These are phyloP conservation scores for Tetrapisispora pingtungensis DNA, from an alignment of 805 yeast genomes.

Conservation along the genomic window DNA sequence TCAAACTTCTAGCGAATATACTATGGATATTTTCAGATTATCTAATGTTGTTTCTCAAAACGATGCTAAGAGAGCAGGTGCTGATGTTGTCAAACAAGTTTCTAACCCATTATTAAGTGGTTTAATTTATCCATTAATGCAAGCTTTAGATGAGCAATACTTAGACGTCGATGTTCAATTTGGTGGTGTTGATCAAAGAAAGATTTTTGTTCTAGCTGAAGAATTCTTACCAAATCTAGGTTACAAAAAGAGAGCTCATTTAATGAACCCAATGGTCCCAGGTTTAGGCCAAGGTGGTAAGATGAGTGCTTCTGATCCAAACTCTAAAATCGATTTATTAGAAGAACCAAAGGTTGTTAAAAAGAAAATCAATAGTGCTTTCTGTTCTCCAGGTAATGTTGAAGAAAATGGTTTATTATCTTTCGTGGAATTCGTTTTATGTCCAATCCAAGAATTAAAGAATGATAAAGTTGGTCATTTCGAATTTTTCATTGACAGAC, in stretches of 20 bases:
- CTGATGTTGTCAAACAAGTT: constrained; percentile 97
- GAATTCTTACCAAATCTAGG: constrained; percentile 81
- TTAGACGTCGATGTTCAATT: constrained; percentile 87
- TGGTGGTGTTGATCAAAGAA: constrained; percentile 98
- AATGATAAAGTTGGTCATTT: constrained; percentile 44
- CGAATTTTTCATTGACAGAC: constrained; percentile 70
- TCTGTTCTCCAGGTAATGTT: constrained; percentile 88
- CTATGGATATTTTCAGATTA: constrained; percentile 80
- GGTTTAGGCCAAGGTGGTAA: constrained; percentile 95
- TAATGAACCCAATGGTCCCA: constrained; percentile 99
- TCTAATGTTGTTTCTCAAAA: constrained; percentile 82
- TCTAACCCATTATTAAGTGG: constrained; percentile 89
- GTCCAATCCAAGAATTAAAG: constrained; percentile 77
- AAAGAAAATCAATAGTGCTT: constrained; percentile 87
- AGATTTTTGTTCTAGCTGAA: constrained; percentile 93
- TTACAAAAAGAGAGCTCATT: constrained; percentile 94
- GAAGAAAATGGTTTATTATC: constrained; percentile 87
- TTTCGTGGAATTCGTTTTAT: constrained; percentile 72
- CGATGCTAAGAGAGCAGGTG: constrained; percentile 98
- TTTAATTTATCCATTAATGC: constrained; percentile 95
- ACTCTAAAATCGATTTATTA: constrained; percentile 86
- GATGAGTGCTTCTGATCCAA: constrained; percentile 98
- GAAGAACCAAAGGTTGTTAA: constrained; percentile 82
- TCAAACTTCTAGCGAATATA: constrained; percentile 68
- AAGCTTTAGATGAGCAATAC: constrained; percentile 91